Conservation (phyloP, 2,329 filamentous ascomycete genomes). For the Sporothrix euskadiensis region DNA sequence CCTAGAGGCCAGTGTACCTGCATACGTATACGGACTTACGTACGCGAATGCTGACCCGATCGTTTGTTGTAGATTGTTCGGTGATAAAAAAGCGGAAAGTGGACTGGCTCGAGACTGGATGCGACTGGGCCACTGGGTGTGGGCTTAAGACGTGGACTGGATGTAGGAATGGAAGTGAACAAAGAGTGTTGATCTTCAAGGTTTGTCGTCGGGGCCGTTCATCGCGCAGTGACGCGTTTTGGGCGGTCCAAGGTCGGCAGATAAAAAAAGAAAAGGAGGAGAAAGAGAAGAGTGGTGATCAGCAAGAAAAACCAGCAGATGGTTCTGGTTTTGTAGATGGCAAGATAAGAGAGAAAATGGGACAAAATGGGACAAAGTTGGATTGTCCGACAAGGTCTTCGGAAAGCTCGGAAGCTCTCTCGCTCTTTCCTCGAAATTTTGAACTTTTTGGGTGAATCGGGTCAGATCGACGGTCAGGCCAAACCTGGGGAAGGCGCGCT, state of each 20-base stretch:
- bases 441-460: not conserved
- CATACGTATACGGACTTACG: not conserved
- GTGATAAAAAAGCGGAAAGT: not conserved
- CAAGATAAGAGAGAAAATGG: not conserved
- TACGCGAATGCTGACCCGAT: not conserved
- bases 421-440: not conserved
- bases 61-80: not conserved
- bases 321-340: not conserved
- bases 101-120: not conserved
- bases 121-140: too few species aligned
- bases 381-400: not conserved
- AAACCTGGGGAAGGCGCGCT: constrained; percentile 5
- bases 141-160: too few species aligned
- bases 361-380: too few species aligned
- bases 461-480: not conserved
- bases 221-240: not conserved
- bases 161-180: not conserved
- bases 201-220: not conserved
- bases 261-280: not conserved
- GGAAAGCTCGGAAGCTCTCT: constrained; percentile 5
- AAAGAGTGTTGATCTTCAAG: not conserved
- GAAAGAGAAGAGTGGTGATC: not conserved
- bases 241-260: not conserved
- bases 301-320: not conserved
- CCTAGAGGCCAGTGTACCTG: not conserved